phyloP scores from a whole-genome alignment of 2,329 filamentous ascomycete genomes.

The Claviceps pazoutovae region DNA sequence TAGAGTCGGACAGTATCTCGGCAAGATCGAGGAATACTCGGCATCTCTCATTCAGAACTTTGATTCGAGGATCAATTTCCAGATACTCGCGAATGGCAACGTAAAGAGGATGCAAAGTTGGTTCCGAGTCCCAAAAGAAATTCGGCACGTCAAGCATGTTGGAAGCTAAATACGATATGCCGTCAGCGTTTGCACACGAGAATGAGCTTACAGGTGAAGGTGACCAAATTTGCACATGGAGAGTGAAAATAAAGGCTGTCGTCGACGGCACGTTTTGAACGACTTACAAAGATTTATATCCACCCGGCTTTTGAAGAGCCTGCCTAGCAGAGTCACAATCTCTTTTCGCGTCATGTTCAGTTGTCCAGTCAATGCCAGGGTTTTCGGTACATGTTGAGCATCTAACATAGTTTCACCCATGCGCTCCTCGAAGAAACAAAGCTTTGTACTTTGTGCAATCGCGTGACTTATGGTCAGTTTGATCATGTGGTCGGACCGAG shows the following conservation, averaged over 20 bases:
- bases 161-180: constrained; percentile 43
- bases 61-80: constrained; percentile 90
- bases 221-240: too few species aligned
- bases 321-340: constrained; percentile 81
- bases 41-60: constrained; percentile 93
- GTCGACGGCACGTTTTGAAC: background rate
- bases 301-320: constrained; percentile 83
- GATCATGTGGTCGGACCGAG: constrained; percentile 91
- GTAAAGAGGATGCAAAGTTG: constrained; percentile 88
- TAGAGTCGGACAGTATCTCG: constrained; percentile 83
- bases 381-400: constrained; percentile 82
- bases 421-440: constrained; percentile 89
- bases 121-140: constrained; percentile 98
- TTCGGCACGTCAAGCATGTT: constrained; percentile 94
- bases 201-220: background rate
- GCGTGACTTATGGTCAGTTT: constrained; percentile 96
- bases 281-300: constrained; percentile 90
- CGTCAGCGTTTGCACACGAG: background rate
- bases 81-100: constrained; percentile 91
- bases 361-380: constrained; percentile 75
- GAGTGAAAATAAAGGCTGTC: too few species aligned
- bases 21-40: constrained; percentile 92
- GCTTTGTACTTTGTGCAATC: constrained; percentile 91
- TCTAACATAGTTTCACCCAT: constrained; percentile 92
- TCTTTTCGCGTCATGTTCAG: constrained; percentile 84